Evolutionary conservation across 2,329 filamentous ascomycete genomes (phyloP).

Genomic region (Amauroascus verrucosus): DNA sequence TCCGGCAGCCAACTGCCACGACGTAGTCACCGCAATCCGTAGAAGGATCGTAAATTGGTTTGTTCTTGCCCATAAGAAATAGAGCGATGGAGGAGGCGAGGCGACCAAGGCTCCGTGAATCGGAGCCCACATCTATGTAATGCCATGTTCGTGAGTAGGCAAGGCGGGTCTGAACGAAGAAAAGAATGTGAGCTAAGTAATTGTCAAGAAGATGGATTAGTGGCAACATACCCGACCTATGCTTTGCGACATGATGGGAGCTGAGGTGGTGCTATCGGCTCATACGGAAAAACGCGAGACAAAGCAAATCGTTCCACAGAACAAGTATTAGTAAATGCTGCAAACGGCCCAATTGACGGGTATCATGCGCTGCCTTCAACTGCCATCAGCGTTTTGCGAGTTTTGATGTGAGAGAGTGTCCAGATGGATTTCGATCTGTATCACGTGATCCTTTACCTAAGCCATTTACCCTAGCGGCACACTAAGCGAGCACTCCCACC

Average conservation of each 20-base stretch:
- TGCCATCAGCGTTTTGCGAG: not conserved
- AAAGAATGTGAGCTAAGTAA: not conserved
- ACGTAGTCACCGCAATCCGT: slow-evolving; percentile 99
- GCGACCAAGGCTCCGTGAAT: slow-evolving; percentile 73
- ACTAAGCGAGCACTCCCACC: slow-evolving; percentile 37
- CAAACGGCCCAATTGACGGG: not conserved
- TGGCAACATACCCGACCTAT: slow-evolving; percentile 33
- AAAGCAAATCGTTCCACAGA: not conserved
- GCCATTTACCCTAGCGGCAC: slow-evolving; percentile 23
- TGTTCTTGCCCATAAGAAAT: slow-evolving; percentile 95
- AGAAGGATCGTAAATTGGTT: slow-evolving; percentile 92
- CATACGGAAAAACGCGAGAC: slow-evolving; percentile 4
- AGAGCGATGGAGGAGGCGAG: slow-evolving; percentile 79
- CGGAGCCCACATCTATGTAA: slow-evolving; percentile 62
- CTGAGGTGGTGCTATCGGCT: slow-evolving; percentile 4
- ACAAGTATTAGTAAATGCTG: not conserved
- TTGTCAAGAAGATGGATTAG: not conserved
- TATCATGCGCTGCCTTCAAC: not conserved
- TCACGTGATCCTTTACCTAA: slow-evolving; percentile 21
- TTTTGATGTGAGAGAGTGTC: not conserved
- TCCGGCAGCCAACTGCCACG: slow-evolving; percentile 79
- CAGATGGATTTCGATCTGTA: not conserved
- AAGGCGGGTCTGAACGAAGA: slow-evolving; percentile 62
- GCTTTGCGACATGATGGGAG: slow-evolving; percentile 35
- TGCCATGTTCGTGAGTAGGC: slow-evolving; percentile 97